phyloP scores from a whole-genome alignment of 2,329 filamentous ascomycete genomes.

The Colletotrichum camelliae region DNA sequence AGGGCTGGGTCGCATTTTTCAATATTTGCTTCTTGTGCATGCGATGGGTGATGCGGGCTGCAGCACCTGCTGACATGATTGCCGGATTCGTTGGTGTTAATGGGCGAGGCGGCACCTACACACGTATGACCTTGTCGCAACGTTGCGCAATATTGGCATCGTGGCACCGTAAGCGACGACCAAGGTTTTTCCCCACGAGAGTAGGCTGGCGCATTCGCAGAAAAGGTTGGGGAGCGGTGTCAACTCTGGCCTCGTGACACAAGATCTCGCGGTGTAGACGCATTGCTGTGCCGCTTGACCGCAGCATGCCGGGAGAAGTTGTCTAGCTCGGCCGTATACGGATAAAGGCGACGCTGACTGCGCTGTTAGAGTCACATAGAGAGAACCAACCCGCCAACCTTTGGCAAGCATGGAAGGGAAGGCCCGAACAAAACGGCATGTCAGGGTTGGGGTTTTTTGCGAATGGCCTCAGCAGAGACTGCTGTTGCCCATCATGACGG shows the following conservation, averaged over 20 bases:
- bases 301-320: not conserved
- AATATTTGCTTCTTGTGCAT: not conserved
- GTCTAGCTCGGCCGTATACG: not conserved
- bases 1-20: slow-evolving; percentile 13
- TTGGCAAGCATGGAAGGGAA: not conserved
- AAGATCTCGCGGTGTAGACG: not conserved
- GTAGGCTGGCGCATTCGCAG: not conserved
- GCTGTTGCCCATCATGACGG: not conserved
- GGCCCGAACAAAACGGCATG: not conserved
- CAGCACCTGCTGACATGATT: slow-evolving; percentile 5
- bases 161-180: slow-evolving; percentile 6
- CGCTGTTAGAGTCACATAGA: not conserved
- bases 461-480: not conserved
- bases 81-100: not conserved
- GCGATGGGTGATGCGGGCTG: not conserved
- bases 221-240: not conserved
- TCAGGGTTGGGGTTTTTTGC: not conserved
- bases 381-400: not conserved
- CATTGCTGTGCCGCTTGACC: slow-evolving; percentile 3
- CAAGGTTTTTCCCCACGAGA: not conserved
- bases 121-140: not conserved
- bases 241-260: not conserved
- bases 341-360: slow-evolving; percentile 1
- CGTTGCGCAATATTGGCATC: not conserved
- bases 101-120: not conserved